Conservation (phyloP, 2,329 filamentous ascomycete genomes). For the Fusarium verrucosum region DNA sequence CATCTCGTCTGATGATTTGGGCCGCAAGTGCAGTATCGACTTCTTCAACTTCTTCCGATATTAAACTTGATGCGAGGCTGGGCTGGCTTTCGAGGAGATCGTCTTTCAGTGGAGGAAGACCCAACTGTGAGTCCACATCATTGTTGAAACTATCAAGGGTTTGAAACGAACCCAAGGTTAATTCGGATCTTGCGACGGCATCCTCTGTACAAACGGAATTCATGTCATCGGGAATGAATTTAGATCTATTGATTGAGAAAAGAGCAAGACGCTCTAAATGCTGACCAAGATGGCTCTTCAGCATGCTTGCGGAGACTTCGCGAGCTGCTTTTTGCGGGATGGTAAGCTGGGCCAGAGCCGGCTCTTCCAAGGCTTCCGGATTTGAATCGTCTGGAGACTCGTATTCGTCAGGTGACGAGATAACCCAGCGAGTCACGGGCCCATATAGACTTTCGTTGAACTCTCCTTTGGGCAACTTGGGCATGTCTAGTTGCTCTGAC, state of each 20-base stretch:
- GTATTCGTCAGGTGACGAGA: background rate
- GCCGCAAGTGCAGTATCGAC: too few relatives aligned
- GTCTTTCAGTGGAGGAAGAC: too few relatives aligned
- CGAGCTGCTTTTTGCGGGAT: background rate
- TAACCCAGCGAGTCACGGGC: background rate
- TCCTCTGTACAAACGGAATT: background rate
- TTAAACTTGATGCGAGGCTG: too few relatives aligned
- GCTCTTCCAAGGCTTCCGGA: fast-evolving
- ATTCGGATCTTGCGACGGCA: background rate
- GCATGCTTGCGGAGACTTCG: background rate
- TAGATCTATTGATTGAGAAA: background rate
- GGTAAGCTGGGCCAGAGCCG: fast-evolving
- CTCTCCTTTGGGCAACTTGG: background rate
- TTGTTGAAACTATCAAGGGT: background rate
- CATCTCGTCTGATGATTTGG: too few relatives aligned
- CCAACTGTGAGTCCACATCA: too few relatives aligned
- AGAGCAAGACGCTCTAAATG: background rate
- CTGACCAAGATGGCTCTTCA: background rate
- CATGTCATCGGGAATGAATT: background rate
- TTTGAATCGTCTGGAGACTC: too few relatives aligned
- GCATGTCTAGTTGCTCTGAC: background rate
- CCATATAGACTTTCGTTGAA: background rate
- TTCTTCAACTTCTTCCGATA: too few relatives aligned
- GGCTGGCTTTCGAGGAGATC: too few relatives aligned
- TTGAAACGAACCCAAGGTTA: background rate